Evolutionary conservation across 2,329 filamentous ascomycete genomes (phyloP).

Genomic region (Ambrosiella xylebori): DNA sequence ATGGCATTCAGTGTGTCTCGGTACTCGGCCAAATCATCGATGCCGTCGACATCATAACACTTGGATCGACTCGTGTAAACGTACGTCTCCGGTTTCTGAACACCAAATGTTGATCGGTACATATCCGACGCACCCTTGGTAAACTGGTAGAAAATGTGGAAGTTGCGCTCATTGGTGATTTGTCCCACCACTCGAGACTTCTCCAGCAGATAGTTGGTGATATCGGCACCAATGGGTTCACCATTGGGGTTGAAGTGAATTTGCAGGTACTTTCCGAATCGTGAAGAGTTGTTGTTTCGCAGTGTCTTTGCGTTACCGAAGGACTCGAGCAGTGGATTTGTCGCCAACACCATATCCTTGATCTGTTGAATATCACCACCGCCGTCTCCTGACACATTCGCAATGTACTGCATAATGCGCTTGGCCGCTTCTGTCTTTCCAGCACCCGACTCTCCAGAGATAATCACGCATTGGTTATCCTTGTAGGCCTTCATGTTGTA

Average conservation of each 20-base stretch:
- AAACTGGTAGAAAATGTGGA: conserved; percentile 99
- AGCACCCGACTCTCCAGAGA: conserved; percentile 93
- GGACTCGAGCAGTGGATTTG: conserved; percentile 88
- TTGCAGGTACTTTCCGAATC: conserved; percentile 96
- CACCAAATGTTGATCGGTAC: conserved; percentile 73
- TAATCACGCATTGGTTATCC: conserved; percentile 98
- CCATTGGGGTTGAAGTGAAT: conserved; percentile 86
- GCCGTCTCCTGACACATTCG: conserved; percentile 75
- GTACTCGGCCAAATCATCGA: conserved; percentile 81
- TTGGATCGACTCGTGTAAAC: conserved; percentile 86
- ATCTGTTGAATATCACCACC: conserved; percentile 85
- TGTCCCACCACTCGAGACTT: conserved; percentile 91
- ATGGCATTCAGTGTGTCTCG: conserved; percentile 85
- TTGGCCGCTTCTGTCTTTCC: conserved; percentile 98
- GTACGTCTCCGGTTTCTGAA: conserved; percentile 86
- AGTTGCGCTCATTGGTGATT: conserved; percentile 89
- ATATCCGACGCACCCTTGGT: conserved; percentile 81
- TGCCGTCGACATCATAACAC: conserved; percentile 84
- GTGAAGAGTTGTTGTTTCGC: conserved; percentile 95
- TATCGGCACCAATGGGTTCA: conserved; percentile 88
- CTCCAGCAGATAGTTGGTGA: conserved; percentile 94
- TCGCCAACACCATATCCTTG: conserved; percentile 98
- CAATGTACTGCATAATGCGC: conserved; percentile 99
- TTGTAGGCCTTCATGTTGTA: conserved; percentile 99
- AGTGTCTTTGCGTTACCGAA: conserved; percentile 98